These are phyloP conservation scores for Lipomyces starkeyi DNA, from an alignment of 805 yeast species.

Conservation along the genomic window DNA sequence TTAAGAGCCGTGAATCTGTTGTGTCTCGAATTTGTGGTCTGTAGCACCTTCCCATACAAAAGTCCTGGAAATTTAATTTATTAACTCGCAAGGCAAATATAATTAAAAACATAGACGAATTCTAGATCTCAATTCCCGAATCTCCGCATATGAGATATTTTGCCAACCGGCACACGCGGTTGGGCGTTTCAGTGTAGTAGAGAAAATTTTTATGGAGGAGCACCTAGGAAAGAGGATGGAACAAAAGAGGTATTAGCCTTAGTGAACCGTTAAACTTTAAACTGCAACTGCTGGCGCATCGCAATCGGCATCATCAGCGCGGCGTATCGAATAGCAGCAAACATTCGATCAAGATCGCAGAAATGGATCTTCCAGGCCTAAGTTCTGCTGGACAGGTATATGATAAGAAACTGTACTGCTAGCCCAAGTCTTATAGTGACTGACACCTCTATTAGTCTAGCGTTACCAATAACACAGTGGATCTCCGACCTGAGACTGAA, in stretches of 20 bases:
- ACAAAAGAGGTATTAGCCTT: no score
- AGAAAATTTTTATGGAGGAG: background rate
- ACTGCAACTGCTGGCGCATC: no score
- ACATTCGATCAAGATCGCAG: background rate
- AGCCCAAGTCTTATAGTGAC: background rate
- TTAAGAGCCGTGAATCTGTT: background rate
- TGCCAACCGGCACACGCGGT: background rate
- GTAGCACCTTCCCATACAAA: background rate
- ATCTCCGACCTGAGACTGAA: conserved; percentile 54
- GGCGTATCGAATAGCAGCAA: background rate
- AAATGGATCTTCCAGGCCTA: conserved; percentile 18
- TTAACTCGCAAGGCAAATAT: background rate
- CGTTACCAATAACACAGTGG: conserved; percentile 31
- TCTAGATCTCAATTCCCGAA: background rate
- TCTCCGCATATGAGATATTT: background rate
- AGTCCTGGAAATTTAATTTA: background rate
- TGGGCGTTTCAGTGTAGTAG: background rate
- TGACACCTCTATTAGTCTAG: conserved; percentile 4
- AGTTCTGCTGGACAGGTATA: conserved; percentile 6
- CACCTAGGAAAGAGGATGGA: no score
- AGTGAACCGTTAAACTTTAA: background rate
- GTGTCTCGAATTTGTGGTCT: no score
- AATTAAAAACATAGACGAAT: background rate
- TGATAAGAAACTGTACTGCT: background rate
- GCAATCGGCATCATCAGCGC: background rate